Conservation (phyloP, 257 asterid genomes). For the Dorcoceras hygrometricum region DNA sequence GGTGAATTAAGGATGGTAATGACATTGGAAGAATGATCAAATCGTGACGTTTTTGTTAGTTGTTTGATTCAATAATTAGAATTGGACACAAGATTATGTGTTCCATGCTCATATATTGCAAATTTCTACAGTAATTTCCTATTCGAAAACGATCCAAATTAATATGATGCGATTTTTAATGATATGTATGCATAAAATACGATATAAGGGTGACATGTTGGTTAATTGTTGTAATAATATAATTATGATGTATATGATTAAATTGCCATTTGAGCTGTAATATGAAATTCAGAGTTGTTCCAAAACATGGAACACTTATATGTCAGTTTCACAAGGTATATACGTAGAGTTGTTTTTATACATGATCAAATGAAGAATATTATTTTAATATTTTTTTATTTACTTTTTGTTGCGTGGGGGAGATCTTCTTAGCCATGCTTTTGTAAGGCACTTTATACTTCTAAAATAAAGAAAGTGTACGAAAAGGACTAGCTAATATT, state of each 20-base stretch:
- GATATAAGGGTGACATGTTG: too few relatives aligned
- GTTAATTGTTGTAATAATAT: too few relatives aligned
- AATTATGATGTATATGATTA: too few relatives aligned
- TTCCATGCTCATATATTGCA: background rate
- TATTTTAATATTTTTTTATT: conserved; percentile 4
- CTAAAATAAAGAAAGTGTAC: background rate
- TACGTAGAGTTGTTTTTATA: background rate
- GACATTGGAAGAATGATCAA: too few relatives aligned
- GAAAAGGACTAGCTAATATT: background rate
- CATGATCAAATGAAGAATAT: background rate
- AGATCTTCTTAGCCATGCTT: background rate
- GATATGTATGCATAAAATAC: too few relatives aligned
- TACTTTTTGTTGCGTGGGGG: conserved; percentile 28
- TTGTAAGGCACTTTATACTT: background rate
- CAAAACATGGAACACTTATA: background rate
- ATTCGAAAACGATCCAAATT: conserved; percentile 2
- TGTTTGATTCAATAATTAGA: too few relatives aligned
- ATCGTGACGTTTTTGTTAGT: too few relatives aligned
- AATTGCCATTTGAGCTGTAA: background rate
- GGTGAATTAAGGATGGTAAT: too few relatives aligned
- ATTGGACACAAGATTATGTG: too few relatives aligned
- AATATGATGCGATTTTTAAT: too few relatives aligned
- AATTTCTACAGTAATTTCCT: too few relatives aligned
- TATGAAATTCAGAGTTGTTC: too few relatives aligned
- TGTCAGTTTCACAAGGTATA: background rate